Evolutionary conservation across 2,329 filamentous ascomycete genomes (phyloP).

Genomic region (Colletotrichum salicis): DNA sequence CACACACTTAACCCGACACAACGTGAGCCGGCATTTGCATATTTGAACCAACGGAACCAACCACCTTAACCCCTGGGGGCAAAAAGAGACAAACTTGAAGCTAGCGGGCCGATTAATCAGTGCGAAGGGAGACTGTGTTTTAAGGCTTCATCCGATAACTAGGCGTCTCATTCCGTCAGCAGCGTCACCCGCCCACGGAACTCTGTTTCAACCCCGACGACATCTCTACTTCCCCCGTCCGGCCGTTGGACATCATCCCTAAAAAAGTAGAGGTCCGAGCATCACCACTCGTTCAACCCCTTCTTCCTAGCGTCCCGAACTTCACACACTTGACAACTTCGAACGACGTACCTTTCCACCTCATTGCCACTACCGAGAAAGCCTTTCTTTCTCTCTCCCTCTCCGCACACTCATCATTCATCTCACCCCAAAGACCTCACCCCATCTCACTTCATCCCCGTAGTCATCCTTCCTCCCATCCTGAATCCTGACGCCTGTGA

Average conservation of each 20-base stretch:
- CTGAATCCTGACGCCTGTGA: background rate
- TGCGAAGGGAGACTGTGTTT: slow-evolving; percentile 17
- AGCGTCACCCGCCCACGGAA: slow-evolving; percentile 33
- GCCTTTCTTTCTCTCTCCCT: background rate
- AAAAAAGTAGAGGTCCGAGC: slow-evolving; percentile 26
- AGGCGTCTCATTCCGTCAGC: slow-evolving; percentile 25
- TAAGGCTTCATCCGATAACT: slow-evolving; percentile 31
- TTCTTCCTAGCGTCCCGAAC: slow-evolving; percentile 10
- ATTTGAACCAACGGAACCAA: background rate
- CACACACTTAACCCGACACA: background rate
- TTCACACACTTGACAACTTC: background rate
- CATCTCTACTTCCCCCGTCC: slow-evolving; percentile 17
- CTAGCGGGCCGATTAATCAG: slow-evolving; percentile 18
- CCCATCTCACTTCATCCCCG: background rate
- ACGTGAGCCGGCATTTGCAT: background rate
- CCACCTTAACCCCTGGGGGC: slow-evolving; percentile 1
- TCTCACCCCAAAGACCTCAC: background rate
- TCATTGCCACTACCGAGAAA: slow-evolving; percentile 7
- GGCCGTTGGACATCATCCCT: slow-evolving; percentile 33
- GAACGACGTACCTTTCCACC: background rate
- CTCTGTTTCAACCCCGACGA: slow-evolving; percentile 33
- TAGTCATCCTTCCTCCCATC: background rate
- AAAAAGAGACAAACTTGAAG: background rate
- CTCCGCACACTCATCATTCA: background rate
- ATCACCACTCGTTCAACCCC: background rate